Conservation (phyloP, 140 eudicot genomes). For the Flaveria floridana region DNA sequence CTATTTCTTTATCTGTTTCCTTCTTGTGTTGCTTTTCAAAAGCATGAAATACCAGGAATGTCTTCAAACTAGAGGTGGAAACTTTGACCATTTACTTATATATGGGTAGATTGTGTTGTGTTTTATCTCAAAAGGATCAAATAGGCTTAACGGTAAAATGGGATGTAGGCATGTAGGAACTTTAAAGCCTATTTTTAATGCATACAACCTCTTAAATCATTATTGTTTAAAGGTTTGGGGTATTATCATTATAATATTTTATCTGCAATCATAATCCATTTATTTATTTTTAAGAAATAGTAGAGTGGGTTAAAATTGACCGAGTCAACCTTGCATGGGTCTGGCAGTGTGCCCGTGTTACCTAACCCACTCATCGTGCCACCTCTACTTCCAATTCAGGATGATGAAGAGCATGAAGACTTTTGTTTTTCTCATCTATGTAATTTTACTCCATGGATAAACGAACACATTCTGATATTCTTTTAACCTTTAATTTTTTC, state of each 20-base stretch:
- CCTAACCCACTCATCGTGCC: slow-evolving; percentile 8
- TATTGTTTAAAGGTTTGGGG: background rate
- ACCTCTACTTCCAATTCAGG: slow-evolving; percentile 5
- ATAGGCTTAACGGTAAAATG: background rate
- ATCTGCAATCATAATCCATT: background rate
- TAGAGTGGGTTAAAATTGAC: slow-evolving; percentile 1
- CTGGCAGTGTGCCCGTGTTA: background rate
- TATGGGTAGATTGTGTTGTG: slow-evolving; percentile 2
- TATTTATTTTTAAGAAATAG: background rate
- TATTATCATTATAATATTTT: background rate
- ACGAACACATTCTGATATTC: background rate
- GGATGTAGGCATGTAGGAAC: background rate
- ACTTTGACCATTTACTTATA: background rate
- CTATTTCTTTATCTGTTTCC: slow-evolving; percentile 2
- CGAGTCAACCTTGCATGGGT: background rate
- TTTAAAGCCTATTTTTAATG: background rate
- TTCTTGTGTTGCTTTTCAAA: background rate
- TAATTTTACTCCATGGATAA: background rate
- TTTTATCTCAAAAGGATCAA: slow-evolving; percentile 10
- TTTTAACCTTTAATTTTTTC: slow-evolving; percentile 13
- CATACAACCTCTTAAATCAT: background rate
- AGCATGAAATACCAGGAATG: background rate
- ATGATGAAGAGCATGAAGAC: slow-evolving; percentile 14
- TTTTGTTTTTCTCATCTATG: background rate
- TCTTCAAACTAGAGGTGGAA: slow-evolving; percentile 10